Percentiles rank a stretch among this genome's conserved stretches.
Evolutionary conservation across 2,329 filamentous ascomycete genomes (phyloP).

Genomic region (Rutstroemia sp.): DNA sequence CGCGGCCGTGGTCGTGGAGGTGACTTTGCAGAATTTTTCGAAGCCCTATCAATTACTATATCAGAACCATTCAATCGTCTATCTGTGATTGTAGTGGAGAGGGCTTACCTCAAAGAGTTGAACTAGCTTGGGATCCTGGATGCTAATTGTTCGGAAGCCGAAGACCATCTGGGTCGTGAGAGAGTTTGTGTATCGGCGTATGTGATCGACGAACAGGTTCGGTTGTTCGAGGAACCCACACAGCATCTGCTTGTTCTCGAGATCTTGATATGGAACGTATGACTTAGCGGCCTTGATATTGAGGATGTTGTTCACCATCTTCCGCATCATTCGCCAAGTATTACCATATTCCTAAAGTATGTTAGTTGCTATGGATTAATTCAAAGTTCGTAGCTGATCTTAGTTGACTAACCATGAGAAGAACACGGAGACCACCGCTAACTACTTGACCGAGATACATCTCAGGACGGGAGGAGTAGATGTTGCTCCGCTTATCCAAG

Average conservation of each 20-base stretch:
- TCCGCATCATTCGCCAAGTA: background rate
- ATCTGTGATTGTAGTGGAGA: too few relatives aligned
- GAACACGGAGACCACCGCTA: conserved; percentile 38
- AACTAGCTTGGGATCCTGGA: conserved; percentile 31
- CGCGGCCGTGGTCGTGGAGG: conserved; percentile 30
- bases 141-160: conserved; percentile 30
- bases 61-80: too few relatives aligned
- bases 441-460: conserved; percentile 13
- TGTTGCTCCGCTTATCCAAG: conserved; percentile 32
- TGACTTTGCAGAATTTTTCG: too few relatives aligned
- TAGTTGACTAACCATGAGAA: conserved; percentile 38
- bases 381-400: conserved; percentile 22
- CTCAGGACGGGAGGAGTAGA: conserved; percentile 28
- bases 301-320: conserved; percentile 34
- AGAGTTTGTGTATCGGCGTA: conserved; percentile 41
- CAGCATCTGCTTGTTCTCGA: conserved; percentile 42
- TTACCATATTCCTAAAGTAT: background rate
- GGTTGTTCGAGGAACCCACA: conserved; percentile 36
- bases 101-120: conserved; percentile 7
- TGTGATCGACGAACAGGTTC: conserved; percentile 37
- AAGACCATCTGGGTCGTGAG: conserved; percentile 36
- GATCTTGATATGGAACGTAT: conserved; percentile 36
- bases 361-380: background rate
- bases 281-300: conserved; percentile 10
- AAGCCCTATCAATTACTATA: too few relatives aligned